Conservation (phyloP, 2,329 filamentous ascomycete genomes). For the Truncatella angustata region DNA sequence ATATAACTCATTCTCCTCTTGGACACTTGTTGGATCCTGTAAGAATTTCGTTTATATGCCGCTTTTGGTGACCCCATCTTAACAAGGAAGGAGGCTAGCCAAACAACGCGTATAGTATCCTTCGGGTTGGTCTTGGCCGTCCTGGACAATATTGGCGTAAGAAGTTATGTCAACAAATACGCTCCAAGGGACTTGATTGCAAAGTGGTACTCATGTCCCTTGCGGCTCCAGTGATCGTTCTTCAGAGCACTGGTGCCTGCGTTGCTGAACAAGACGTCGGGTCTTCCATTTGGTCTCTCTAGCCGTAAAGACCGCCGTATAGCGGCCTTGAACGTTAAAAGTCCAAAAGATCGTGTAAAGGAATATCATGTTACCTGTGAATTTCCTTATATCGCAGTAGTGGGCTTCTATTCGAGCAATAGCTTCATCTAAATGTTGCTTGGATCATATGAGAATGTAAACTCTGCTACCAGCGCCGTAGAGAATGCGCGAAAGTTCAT, state of each 20-base stretch:
- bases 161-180: constrained; percentile 17
- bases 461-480: constrained; percentile 49
- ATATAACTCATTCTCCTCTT: constrained; percentile 16
- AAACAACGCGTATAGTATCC: constrained; percentile 18
- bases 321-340: constrained; percentile 16
- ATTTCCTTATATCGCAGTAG: constrained; percentile 5
- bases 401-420: constrained; percentile 17
- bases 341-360: constrained; percentile 19
- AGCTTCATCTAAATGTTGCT: constrained; percentile 17
- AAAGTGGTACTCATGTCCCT: constrained; percentile 23
- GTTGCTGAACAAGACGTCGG: constrained; percentile 23
- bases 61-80: constrained; percentile 17
- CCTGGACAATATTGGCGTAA: constrained; percentile 16
- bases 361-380: constrained; percentile 15
- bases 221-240: constrained; percentile 14
- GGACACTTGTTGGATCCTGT: constrained; percentile 10
- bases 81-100: constrained; percentile 19
- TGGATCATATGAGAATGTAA: constrained; percentile 45
- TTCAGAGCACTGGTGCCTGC: constrained; percentile 19
- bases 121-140: constrained; percentile 14
- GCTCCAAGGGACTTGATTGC: constrained; percentile 17
- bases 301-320: constrained; percentile 13
- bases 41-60: constrained; percentile 17
- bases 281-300: constrained; percentile 14
- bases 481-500: constrained; percentile 46